Evolutionary conservation across 768 basidiomycete genomes (phyloP).

Genomic region (Amylocystis lapponica): DNA sequence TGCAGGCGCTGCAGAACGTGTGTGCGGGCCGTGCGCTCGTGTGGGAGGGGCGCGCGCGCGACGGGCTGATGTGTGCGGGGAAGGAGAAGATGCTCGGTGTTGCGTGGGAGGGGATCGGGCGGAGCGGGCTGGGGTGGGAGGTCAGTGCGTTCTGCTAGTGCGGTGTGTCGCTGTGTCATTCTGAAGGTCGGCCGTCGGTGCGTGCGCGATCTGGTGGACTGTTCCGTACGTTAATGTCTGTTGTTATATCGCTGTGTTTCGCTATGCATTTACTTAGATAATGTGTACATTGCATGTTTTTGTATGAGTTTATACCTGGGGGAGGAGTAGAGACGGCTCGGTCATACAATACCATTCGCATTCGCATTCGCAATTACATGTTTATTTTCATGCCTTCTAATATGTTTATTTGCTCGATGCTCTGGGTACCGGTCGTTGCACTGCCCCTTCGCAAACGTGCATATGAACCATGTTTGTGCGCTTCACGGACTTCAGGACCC

Average conservation of each 20-base stretch:
- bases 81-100: constrained; percentile 53
- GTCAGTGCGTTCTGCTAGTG: constrained; percentile 13
- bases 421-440: too few species aligned
- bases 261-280: background rate
- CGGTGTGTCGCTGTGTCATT: too few species aligned
- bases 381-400: too few species aligned
- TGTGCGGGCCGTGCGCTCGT: constrained; percentile 21
- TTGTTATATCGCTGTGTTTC: background rate
- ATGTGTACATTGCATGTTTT: constrained; percentile 7
- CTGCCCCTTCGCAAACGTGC: too few species aligned
- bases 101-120: constrained; percentile 57
- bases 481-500: too few species aligned
- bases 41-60: constrained; percentile 39
- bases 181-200: too few species aligned
- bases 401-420: too few species aligned
- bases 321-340: too few species aligned
- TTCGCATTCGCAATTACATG: too few species aligned
- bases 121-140: constrained; percentile 42
- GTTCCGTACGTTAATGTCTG: background rate
- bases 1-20: constrained; percentile 58
- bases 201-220: too few species aligned
- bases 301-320: constrained; percentile 14
- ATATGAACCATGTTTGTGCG: too few species aligned
- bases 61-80: constrained; percentile 48
- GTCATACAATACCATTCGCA: too few species aligned